Evolutionary conservation across 768 basidiomycete species (phyloP).

Genomic region (Suillus clintonianus): DNA sequence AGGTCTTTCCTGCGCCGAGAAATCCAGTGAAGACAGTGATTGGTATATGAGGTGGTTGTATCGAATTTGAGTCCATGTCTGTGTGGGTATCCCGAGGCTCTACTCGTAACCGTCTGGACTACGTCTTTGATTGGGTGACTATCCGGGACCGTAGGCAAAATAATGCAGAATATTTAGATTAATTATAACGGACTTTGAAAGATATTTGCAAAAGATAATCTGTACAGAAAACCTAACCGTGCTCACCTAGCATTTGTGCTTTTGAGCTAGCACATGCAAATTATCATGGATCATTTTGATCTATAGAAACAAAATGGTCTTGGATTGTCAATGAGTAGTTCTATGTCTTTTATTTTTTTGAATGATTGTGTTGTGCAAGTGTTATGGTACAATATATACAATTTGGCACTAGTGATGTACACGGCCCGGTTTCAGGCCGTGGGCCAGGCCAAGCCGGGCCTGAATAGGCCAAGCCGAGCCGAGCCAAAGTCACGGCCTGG

Average conservation of each 20-base stretch:
- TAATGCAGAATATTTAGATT: too few relatives aligned
- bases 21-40: conserved; percentile 97
- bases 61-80: background rate
- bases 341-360: background rate
- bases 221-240: too few relatives aligned
- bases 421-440: too few relatives aligned
- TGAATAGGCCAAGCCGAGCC: background rate
- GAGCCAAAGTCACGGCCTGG: background rate
- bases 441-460: too few relatives aligned
- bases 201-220: too few relatives aligned
- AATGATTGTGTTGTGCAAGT: too few relatives aligned
- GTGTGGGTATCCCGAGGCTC: background rate
- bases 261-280: background rate
- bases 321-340: background rate
- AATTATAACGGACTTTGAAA: too few relatives aligned
- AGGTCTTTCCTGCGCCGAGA: conserved; percentile 80
- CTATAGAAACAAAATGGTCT: background rate
- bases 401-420: background rate
- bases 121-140: too few relatives aligned
- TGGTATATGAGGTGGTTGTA: conserved; percentile 49
- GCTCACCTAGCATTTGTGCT: background rate
- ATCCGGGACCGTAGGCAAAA: too few relatives aligned
- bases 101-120: too few relatives aligned
- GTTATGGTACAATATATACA: too few relatives aligned
- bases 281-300: background rate